Base-by-base conservation (phyloP, 441 rosid genomes). In the Daphne laureola region DNA sequence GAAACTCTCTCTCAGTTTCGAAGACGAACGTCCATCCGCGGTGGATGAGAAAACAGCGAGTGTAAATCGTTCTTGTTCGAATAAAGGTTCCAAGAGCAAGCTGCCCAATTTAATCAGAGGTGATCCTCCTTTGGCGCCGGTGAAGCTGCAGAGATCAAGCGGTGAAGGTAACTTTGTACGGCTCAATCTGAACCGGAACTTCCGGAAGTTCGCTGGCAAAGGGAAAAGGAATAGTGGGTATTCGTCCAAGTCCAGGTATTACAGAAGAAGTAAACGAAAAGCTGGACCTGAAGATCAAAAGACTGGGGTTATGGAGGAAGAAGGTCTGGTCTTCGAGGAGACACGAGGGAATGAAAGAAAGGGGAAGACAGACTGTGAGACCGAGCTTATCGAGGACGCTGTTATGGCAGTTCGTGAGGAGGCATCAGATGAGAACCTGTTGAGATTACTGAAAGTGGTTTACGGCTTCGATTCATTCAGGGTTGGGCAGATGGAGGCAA, bases 141-240 rank as follows among this genome's bases (percentile, higher is more conserved):
- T 68, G 44, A 80, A 75, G 58, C 43, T 84, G 58, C 67, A 67
- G 15, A 79, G 76, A 46, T 51, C 58, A 41, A 69, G 73, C 27
- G 72, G 63, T 25, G 94, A 88, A 64, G 98, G 98, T 55, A 92
- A 92, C 68, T 92, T 92, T 52, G 96, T 92, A 40, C 88, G 68
- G 78, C 72, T 84, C 25, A 84, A 88, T 59, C 55, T 81, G 62
- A 88, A 69, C 15, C 69, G 80, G 14, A 60, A 61, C 49, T 81
- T 70, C 6, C 80, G 85, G 57, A 91, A 77, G 77, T 91, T 87
- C 61, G 61, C 56, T 2, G 67, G 71, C 59, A 83, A 81, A 73
- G 63, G 68, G 57, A 63, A 72, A n/a, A 65, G 75, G 54, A 13
- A 43, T 17, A 58, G 56, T 65, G 55, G 58, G 53, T 71, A 61